Evolutionary conservation across 257 asterid species (phyloP), one percentile per base, ranked within the genome.

Genomic region (Penstemon barbatus): DNA sequence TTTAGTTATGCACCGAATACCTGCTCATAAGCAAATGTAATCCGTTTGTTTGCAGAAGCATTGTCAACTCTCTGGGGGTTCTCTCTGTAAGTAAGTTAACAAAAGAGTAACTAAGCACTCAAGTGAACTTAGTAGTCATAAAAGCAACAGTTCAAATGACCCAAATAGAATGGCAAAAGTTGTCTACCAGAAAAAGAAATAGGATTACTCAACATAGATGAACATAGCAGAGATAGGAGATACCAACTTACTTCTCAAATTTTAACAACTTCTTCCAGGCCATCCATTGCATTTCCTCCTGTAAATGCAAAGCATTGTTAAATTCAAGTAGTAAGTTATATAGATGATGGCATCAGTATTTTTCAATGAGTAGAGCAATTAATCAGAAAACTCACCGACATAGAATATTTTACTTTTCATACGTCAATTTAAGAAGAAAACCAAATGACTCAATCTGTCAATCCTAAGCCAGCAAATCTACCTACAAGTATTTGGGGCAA

Each of bases 61-160:
- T 82, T 91, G 76, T 94, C 99, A 65, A 87, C 82, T 82, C 99
- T 87, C 83, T 91, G 97, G 3, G 99, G 99, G 76, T 94, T 94
- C 69, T 86, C 92, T 77, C 99, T 94, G 89, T 69, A 77, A 80
- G 33, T 19, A 78, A 81, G 64, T 25, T 41, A 33, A 52, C 18
- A 52, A 13, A 71, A 19, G 25, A 7, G 59, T 71, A 66, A 7
- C 39, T 49, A 57, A 19, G 58, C 25, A 46, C 13, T 58, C 19
- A 7, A 41, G 57, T 40, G 42, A 42, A 60, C 61, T 54, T 44
- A 38, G 45, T 8, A 40, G 13, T 57, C 6, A 7, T 53, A 2
- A 25, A 57, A 45, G 61, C 58, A 13, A 46, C 63, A 52, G 43
- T 54, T 44, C 38, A 13, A 42, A 42, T 8, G 61, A 42, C 58